Evolutionary conservation across 2,329 filamentous ascomycete species (phyloP).

Genomic region (Aspergillus texensis): DNA sequence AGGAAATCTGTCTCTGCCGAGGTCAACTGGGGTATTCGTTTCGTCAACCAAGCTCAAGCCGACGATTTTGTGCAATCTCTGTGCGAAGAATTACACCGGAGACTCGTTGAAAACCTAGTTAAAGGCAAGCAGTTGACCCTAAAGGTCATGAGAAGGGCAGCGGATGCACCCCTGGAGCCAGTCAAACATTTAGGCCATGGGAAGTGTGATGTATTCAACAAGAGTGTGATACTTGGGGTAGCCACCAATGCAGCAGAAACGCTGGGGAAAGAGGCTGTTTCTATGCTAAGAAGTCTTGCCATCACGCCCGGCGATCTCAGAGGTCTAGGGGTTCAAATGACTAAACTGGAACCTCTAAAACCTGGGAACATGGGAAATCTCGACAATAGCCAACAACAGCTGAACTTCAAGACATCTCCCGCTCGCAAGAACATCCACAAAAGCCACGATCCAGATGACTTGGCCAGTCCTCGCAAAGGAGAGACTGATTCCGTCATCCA

Average conservation of each 20-base stretch:
- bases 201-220: conserved; percentile 92
- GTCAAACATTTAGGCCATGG: conserved; percentile 93
- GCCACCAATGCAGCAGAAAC: conserved; percentile 74
- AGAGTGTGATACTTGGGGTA: conserved; percentile 79
- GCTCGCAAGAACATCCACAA: conserved; percentile 28
- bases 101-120: conserved; percentile 79
- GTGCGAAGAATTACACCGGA: conserved; percentile 79
- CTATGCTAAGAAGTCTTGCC: conserved; percentile 76
- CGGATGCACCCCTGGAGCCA: conserved; percentile 86
- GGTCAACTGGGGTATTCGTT: conserved; percentile 97
- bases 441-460: conserved; percentile 52
- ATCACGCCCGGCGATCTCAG: conserved; percentile 92
- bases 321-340: conserved; percentile 90
- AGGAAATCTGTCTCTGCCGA: conserved; percentile 96
- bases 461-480: conserved; percentile 46
- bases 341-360: conserved; percentile 82
- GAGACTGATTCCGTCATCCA: conserved; percentile 33
- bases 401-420: conserved; percentile 66
- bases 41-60: conserved; percentile 86
- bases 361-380: conserved; percentile 50
- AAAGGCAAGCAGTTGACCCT: conserved; percentile 87
- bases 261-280: conserved; percentile 81
- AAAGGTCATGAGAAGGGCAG: conserved; percentile 88
- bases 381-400: conserved; percentile 76
- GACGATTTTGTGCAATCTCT: conserved; percentile 88